These are phyloP conservation scores for Yamadazyma aaseri DNA, from an alignment of 1,139 yeast species.

Conservation along the genomic window DNA sequence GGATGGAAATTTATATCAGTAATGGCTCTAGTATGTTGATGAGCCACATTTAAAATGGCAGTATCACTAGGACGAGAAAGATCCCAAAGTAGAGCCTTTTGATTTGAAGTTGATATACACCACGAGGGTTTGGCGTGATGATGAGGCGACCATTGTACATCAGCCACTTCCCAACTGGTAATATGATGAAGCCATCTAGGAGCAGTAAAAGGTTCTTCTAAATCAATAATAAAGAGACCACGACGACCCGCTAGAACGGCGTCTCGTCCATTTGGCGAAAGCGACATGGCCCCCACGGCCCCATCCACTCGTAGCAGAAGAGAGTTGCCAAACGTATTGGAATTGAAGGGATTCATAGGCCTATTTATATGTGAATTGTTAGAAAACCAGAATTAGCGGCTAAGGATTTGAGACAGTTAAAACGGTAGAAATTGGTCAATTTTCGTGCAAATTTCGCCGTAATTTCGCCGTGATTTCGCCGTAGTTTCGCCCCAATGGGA, in stretches of 20 bases:
- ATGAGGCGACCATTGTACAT: conserved; percentile 95
- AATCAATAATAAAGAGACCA: conserved; percentile 85
- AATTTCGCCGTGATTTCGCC: no score
- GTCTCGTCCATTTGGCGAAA: conserved; percentile 90
- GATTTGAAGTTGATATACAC: conserved; percentile 93
- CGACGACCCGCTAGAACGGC: conserved; percentile 88
- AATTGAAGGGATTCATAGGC: conserved; percentile 27
- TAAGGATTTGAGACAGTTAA: no score
- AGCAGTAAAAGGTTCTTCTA: conserved; percentile 92
- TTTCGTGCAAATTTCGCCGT: no score
- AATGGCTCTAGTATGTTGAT: conserved; percentile 88
- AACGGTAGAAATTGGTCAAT: no score
- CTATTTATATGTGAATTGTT: not conserved
- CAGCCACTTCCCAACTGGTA: conserved; percentile 98
- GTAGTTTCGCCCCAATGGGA: no score
- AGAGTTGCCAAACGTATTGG: conserved; percentile 72
- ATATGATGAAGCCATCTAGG: conserved; percentile 92
- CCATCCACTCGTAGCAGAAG: conserved; percentile 87
- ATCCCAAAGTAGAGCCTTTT: conserved; percentile 94
- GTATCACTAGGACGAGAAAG: conserved; percentile 68
- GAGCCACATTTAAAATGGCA: conserved; percentile 85
- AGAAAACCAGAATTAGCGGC: not conserved
- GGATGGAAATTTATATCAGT: conserved; percentile 95
- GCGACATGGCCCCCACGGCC: conserved; percentile 90
- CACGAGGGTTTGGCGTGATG: conserved; percentile 79